Evolutionary conservation across 2,329 filamentous ascomycete species (phyloP).

Genomic region (Verticillium klebahnii): DNA sequence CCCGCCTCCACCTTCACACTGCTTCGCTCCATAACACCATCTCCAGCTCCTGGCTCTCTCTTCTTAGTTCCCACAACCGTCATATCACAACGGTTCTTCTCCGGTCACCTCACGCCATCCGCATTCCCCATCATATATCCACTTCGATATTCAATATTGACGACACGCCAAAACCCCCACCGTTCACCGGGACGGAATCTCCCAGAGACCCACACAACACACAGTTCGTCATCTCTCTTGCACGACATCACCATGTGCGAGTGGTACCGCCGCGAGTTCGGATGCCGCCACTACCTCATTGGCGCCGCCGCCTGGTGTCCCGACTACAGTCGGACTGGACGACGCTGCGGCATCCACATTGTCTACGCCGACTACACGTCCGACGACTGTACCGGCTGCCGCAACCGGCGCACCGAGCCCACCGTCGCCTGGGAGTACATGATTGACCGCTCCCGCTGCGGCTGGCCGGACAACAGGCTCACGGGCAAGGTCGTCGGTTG

Average conservation of each 20-base stretch:
- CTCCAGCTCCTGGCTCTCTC: background rate
- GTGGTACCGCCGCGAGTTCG: conserved; percentile 15
- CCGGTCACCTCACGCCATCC: too few species aligned
- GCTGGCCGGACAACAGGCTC: background rate
- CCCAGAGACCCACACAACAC: background rate
- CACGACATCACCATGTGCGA: conserved; percentile 9
- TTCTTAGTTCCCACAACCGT: background rate
- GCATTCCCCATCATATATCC: too few species aligned
- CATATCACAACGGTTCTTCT: background rate
- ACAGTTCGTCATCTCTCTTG: background rate
- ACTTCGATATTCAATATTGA: too few species aligned
- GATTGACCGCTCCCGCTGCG: conserved; percentile 5
- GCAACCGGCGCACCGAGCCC: conserved; percentile 1
- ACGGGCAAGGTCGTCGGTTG: background rate
- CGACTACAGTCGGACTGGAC: conserved; percentile 12
- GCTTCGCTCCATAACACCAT: background rate
- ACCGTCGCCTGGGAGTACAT: conserved; percentile 10
- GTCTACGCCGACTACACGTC: conserved; percentile 10
- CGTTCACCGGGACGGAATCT: background rate
- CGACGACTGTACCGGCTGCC: conserved; percentile 7
- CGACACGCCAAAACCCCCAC: background rate
- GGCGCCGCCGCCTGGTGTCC: conserved; percentile 13
- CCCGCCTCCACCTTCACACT: background rate
- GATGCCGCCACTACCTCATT: conserved; percentile 12
- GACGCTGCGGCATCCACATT: conserved; percentile 11